Evolutionary conservation across 2,329 filamentous ascomycete species (phyloP).

Genomic region (Phaeosphaeriaceae sp.): DNA sequence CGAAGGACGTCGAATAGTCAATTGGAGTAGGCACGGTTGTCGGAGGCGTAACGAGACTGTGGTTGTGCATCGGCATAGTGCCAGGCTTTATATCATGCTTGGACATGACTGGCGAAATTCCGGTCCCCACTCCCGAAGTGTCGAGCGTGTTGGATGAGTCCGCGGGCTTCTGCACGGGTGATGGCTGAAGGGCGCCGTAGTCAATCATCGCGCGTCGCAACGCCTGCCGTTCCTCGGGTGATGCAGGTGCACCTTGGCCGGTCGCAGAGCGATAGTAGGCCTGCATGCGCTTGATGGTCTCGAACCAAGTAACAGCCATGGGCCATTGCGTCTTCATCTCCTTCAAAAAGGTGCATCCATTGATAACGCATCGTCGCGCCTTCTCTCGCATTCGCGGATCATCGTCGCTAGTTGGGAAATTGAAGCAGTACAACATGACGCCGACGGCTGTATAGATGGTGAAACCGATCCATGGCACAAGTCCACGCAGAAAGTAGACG

Average conservation of each 20-base stretch:
- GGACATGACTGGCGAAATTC: constrained; percentile 9
- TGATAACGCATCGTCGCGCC: constrained; percentile 43
- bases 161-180: constrained; percentile 46
- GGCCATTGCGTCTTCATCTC: constrained; percentile 53
- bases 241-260: constrained; percentile 44
- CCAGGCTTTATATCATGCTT: constrained; percentile 4
- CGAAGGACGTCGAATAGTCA: constrained; percentile 24
- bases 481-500: constrained; percentile 49
- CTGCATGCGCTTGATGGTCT: constrained; percentile 54
- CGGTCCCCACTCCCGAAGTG: constrained; percentile 15
- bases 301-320: constrained; percentile 52
- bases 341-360: constrained; percentile 48
- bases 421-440: constrained; percentile 50
- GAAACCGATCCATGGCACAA: constrained; percentile 53
- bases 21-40: constrained; percentile 34
- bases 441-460: constrained; percentile 53
- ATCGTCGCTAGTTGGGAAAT: constrained; percentile 47
- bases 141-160: constrained; percentile 30
- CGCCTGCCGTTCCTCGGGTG: constrained; percentile 47
- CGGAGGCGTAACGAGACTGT: constrained; percentile 24
- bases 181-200: constrained; percentile 50
- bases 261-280: constrained; percentile 48
- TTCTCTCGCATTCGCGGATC: constrained; percentile 43
- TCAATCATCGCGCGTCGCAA: constrained; percentile 51
- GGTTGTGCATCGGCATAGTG: constrained; percentile 13